phyloP scores from a whole-genome alignment of 805 yeast genomes.

The Starmerella kuoi region DNA sequence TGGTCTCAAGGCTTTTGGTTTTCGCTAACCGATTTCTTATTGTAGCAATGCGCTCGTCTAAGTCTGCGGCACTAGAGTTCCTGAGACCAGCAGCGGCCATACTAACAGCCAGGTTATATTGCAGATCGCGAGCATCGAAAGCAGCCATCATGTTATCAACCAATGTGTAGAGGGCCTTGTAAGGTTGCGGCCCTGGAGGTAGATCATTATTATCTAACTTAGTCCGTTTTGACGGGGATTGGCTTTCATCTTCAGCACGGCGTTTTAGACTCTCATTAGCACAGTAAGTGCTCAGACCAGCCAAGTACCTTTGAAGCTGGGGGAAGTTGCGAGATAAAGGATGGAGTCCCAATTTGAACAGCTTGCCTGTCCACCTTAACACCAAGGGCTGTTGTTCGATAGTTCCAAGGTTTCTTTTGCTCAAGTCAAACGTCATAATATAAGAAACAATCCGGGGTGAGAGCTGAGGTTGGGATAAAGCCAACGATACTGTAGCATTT shows the following conservation, averaged over 20 bases:
- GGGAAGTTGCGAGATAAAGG: conserved; percentile 19
- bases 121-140: conserved; percentile 60
- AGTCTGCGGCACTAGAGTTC: conserved; percentile 38
- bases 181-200: conserved; percentile 28
- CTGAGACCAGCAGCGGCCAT: conserved; percentile 58
- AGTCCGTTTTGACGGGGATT: conserved; percentile 22
- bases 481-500: conserved; percentile 48
- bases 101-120: conserved; percentile 48
- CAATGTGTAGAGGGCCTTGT: conserved; percentile 55
- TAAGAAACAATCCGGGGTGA: conserved; percentile 43
- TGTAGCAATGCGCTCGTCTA: conserved; percentile 57
- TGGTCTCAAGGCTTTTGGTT: not conserved
- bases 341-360: conserved; percentile 20
- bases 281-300: conserved; percentile 24
- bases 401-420: conserved; percentile 13
- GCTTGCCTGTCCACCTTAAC: conserved; percentile 19
- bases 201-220: conserved; percentile 21
- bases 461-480: conserved; percentile 52
- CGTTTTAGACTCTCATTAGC: conserved; percentile 25
- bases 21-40: conserved; percentile 41
- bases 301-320: conserved; percentile 25
- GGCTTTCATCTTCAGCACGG: conserved; percentile 27
- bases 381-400: conserved; percentile 28
- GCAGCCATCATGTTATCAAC: conserved; percentile 52
- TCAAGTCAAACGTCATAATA: conserved; percentile 45